Evolutionary conservation across 2,329 filamentous ascomycete genomes (phyloP), one percentile per base, ranked within the genome.

Genomic region (Aspergillus texensis): DNA sequence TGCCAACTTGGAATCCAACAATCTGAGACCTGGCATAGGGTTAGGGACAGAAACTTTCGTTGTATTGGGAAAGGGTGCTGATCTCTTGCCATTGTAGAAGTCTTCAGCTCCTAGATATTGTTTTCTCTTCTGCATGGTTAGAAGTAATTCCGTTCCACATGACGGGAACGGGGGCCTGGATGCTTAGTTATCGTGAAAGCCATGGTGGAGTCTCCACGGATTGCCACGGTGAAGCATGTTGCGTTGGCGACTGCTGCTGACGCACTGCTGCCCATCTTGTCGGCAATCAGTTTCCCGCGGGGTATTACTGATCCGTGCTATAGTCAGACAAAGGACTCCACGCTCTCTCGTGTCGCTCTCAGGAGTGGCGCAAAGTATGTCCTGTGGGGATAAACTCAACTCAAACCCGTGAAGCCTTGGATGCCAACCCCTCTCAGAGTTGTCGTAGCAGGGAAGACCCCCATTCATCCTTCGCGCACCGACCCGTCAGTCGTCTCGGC

Each of bases 91-190:
- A 46, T 60, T 53, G 24, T 60, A 53, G 28, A 60, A 60, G 48
- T 60, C 58, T 36, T 60, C 48, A 4, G 52, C 52, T 50, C 43
- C 58, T 26, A 60, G 41, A 45, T 60, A 60, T 32, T 53, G 46
- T 36, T 60, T 60, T 28, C 58, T 50, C 34, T 28, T 34, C 8
- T 39, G 34, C 58, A 60, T 60, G 48, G 6, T 60, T 45, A n/a
- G n/a, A 24, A 36, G 32, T 8, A 26, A 55, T 16, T 32, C 3
- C 30, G 32, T 16, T 39, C 39, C 24, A 4, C 52, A 19, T 16
- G 3, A 19, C 21, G 3, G 9, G n/a, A 11, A 39, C 12, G n/a
- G 32, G 52, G 34, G n/a, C n/a, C 21, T 14, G 32, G 10, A 52
- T 4, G 28, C 19, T 16, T 52, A 52, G 19, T 32, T 52, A 52